A percentile compares a stretch with the other conserved stretches of the same genome.
phyloP scores from a whole-genome alignment of 2,329 filamentous ascomycete genomes.

The Cadophora gregata region DNA sequence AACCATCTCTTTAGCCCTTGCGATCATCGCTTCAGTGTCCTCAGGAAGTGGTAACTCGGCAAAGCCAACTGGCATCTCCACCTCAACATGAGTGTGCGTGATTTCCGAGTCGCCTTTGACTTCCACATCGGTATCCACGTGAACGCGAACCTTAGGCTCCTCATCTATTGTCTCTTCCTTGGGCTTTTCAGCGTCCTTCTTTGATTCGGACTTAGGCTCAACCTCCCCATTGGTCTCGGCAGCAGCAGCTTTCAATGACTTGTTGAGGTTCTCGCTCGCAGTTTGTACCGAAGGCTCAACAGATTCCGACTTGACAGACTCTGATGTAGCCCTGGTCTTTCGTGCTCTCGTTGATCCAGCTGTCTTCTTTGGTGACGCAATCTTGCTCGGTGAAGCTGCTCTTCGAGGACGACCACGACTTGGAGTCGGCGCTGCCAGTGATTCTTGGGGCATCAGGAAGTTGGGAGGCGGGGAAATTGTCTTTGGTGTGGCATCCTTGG shows the following conservation, averaged over 20 bases:
- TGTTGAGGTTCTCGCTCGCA: conserved; percentile 54
- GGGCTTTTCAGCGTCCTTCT: conserved; percentile 27
- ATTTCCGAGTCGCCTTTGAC: conserved; percentile 65
- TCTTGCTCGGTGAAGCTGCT: conserved; percentile 60
- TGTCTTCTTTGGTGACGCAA: conserved; percentile 53
- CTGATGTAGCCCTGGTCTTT: conserved; percentile 50
- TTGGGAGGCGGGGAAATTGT: conserved; percentile 82
- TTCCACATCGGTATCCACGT: conserved; percentile 69
- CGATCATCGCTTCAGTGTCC: conserved; percentile 83
- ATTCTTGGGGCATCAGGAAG: conserved; percentile 58
- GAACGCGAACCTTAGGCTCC: conserved; percentile 68
- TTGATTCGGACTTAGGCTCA: conserved; percentile 36
- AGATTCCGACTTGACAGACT: conserved; percentile 44
- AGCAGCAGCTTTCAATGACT: conserved; percentile 52
- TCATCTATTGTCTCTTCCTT: conserved; percentile 38
- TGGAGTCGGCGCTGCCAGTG: conserved; percentile 44
- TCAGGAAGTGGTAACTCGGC: conserved; percentile 75
- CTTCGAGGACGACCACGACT: conserved; percentile 57
- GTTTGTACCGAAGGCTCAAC: conserved; percentile 55
- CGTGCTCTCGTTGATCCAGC: conserved; percentile 42
- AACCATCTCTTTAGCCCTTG: conserved; percentile 88
- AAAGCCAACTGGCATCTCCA: conserved; percentile 74
- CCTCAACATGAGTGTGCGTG: conserved; percentile 74
- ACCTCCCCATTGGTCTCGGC: conserved; percentile 36
- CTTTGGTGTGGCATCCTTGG: conserved; percentile 62